phyloP scores from a whole-genome alignment of 495 filamentous ascomycete species.

The Penicillium pancosmium region DNA sequence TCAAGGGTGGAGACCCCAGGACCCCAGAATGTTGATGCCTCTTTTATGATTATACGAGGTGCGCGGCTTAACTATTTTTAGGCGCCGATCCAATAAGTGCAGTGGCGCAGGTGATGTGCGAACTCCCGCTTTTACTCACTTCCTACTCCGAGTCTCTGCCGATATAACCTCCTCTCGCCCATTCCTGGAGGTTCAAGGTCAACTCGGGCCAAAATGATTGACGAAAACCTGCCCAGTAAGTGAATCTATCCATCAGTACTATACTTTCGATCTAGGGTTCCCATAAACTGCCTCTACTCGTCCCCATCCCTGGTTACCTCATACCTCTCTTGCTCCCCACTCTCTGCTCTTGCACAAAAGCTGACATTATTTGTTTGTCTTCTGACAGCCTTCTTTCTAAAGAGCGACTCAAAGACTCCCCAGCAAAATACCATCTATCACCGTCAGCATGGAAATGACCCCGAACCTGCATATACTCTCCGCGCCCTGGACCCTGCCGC shows the following conservation, averaged over 20 bases:
- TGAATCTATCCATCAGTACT: neutral
- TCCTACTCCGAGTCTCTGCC: neutral
- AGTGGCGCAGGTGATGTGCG: slow-evolving; percentile 23
- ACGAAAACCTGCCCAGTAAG: slow-evolving; percentile 90
- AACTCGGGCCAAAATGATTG: slow-evolving; percentile 64
- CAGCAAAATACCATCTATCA: slow-evolving; percentile 68
- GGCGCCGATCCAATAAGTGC: slow-evolving; percentile 20
- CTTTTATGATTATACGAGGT: neutral
- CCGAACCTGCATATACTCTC: slow-evolving; percentile 74
- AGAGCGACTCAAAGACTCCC: slow-evolving; percentile 47
- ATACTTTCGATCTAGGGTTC: neutral
- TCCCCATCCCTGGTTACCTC: slow-evolving; percentile 18
- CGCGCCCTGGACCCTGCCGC: slow-evolving; percentile 71
- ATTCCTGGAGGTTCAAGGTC: neutral
- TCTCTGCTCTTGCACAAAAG: slow-evolving; percentile 17
- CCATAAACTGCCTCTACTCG: neutral
- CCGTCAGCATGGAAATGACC: slow-evolving; percentile 78
- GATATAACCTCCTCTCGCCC: neutral
- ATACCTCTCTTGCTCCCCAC: slow-evolving; percentile 36
- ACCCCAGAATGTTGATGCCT: slow-evolving; percentile 20
- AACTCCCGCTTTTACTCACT: neutral
- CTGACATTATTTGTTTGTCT: slow-evolving; percentile 23
- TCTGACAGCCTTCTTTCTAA: slow-evolving; percentile 66
- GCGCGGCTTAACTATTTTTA: slow-evolving; percentile 21
- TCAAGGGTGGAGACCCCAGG: slow-evolving; percentile 8